A percentile compares a stretch with the other conserved stretches of the same genome.
phyloP scores from a whole-genome alignment of 257 asterid genomes.

The Linderniella brevidens region DNA sequence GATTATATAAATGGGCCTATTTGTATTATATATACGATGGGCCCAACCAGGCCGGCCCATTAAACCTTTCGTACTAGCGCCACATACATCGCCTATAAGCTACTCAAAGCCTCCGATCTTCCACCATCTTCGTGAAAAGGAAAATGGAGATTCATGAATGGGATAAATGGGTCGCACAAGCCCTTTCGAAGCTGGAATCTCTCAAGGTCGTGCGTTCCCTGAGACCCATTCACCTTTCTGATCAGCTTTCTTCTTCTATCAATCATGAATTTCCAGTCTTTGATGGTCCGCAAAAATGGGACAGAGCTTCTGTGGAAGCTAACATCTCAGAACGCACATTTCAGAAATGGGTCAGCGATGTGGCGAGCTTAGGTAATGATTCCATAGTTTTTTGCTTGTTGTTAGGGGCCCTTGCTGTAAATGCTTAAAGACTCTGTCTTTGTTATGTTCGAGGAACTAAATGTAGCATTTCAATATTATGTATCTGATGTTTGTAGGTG shows the following conservation, averaged over 20 bases:
- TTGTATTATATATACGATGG: too few species aligned
- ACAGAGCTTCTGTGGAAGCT: slow-evolving; percentile 70
- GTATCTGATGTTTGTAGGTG: slow-evolving; percentile 25
- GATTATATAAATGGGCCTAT: too few species aligned
- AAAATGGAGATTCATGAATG: slow-evolving; percentile 32
- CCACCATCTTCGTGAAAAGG: background rate
- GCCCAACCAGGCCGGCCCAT: too few species aligned
- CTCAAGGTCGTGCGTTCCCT: slow-evolving; percentile 66
- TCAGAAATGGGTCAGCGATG: slow-evolving; percentile 62
- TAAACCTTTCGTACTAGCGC: too few species aligned
- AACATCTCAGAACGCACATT: slow-evolving; percentile 59
- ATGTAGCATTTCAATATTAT: background rate
- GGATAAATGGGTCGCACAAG: slow-evolving; percentile 65
- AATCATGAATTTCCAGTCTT: slow-evolving; percentile 16
- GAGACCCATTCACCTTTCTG: slow-evolving; percentile 59
- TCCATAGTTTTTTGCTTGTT: background rate
- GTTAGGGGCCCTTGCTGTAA: background rate
- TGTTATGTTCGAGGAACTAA: background rate
- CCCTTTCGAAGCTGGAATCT: slow-evolving; percentile 40
- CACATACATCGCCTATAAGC: too few species aligned
- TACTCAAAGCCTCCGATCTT: too few species aligned
- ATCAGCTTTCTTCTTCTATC: slow-evolving; percentile 6
- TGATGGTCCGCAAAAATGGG: slow-evolving; percentile 58
- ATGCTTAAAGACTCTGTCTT: too few species aligned
- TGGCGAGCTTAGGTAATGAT: slow-evolving; percentile 62